Evolutionary conservation across 176 grass and related monocot genomes (phyloP).

Genomic region (Avena atlantica): DNA sequence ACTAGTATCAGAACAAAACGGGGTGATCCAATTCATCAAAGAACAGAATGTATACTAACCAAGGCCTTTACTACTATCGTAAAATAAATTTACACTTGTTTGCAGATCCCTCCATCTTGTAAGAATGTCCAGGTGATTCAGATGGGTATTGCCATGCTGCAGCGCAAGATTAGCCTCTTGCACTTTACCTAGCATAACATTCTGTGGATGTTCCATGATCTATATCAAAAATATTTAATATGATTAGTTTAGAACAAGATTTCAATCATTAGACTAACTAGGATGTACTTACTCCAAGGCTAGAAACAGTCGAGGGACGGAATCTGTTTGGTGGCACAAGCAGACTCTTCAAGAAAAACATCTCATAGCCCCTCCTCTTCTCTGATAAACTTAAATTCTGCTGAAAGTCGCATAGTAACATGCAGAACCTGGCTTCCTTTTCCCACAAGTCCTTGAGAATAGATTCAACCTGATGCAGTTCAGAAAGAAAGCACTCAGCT

Average conservation of each 20-base stretch:
- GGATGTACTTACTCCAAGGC: slow-evolving; percentile 65
- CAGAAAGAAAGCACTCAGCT: slow-evolving; percentile 31
- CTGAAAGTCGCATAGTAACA: slow-evolving; percentile 77
- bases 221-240: slow-evolving; percentile 38
- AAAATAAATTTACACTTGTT: slow-evolving; percentile 76
- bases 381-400: slow-evolving; percentile 57
- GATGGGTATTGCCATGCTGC: slow-evolving; percentile 40
- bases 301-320: slow-evolving; percentile 61
- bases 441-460: slow-evolving; percentile 84
- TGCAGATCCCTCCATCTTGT: slow-evolving; percentile 92
- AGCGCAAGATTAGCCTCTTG: slow-evolving; percentile 72
- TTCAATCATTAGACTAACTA: slow-evolving; percentile 16
- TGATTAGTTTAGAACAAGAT: slow-evolving; percentile 35
- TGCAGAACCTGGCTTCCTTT: slow-evolving; percentile 75
- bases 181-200: slow-evolving; percentile 77
- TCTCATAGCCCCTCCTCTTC: slow-evolving; percentile 69
- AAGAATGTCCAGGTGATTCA: slow-evolving; percentile 62
- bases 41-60: slow-evolving; percentile 46
- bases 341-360: slow-evolving; percentile 90
- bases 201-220: slow-evolving; percentile 95
- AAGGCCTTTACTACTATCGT: slow-evolving; percentile 79
- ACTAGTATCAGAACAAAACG: not conserved
- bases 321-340: slow-evolving; percentile 89
- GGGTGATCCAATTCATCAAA: slow-evolving; percentile 29
- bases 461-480: slow-evolving; percentile 69